phyloP scores from a whole-genome alignment of 345 rosid genomes.

The Euphorbia pulcherrima region DNA sequence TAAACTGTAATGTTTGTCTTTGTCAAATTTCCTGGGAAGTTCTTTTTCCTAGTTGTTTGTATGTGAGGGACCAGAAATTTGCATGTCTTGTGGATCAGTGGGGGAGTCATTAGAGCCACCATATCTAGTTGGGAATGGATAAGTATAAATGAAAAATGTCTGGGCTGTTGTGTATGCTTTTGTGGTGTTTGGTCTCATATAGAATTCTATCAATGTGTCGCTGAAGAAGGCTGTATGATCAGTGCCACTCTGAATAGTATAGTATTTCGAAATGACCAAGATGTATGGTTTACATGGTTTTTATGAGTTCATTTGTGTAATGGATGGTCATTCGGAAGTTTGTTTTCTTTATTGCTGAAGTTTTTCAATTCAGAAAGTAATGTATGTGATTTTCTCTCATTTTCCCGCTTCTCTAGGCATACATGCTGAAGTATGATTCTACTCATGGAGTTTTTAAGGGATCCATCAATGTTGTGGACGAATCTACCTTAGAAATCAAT shows the following conservation, averaged over 20 bases:
- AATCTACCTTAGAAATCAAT: conserved; percentile 81
- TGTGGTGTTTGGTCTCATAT: background rate
- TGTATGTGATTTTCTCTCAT: conserved; percentile 4
- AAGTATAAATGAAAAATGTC: background rate
- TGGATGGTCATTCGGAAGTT: background rate
- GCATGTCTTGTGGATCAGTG: background rate
- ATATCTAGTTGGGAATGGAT: background rate
- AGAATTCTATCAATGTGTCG: background rate
- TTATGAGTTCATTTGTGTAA: background rate
- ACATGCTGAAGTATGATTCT: conserved; percentile 95
- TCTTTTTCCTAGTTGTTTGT: background rate
- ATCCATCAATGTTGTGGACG: conserved; percentile 65
- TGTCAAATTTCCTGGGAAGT: background rate
- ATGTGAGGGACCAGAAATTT: background rate
- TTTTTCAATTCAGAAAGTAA: conserved; percentile 3
- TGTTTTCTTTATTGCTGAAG: background rate
- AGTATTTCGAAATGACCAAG: background rate
- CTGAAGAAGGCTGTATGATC: background rate
- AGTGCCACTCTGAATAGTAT: background rate
- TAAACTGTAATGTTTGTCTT: too few species aligned
- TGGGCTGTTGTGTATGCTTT: background rate
- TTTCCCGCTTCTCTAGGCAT: conserved; percentile 55
- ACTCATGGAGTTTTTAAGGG: conserved; percentile 88
- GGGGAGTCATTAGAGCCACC: background rate
- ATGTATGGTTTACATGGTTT: background rate